Evolutionary conservation across 225 moss, liverwort and hornwort species (phyloP).

Genomic region (Bryoerythrophyllum caledonicum): DNA sequence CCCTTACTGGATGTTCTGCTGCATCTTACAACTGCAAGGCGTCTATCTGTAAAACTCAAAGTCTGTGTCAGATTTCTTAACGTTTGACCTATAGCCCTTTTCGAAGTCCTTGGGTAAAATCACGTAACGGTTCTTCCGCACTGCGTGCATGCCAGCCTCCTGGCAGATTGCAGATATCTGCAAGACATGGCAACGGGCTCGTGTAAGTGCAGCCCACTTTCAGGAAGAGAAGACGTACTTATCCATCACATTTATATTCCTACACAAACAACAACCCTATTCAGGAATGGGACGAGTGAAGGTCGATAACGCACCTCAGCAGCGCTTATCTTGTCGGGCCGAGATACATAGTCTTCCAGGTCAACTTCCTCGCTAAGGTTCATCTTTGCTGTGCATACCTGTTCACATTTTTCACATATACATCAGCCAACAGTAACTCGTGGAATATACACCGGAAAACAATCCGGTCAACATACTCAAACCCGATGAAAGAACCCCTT

Average conservation of each 20-base stretch:
- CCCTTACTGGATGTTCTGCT: constrained; percentile 10
- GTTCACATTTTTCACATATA: constrained; percentile 20
- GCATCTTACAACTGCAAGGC: constrained; percentile 4
- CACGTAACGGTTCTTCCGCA: constrained; percentile 88
- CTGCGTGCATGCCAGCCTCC: constrained; percentile 95
- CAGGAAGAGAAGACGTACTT: not conserved
- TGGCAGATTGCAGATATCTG: constrained; percentile 95
- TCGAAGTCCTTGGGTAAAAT: constrained; percentile 95
- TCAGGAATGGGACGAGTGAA: not conserved
- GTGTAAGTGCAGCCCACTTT: not conserved
- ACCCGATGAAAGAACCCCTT: not conserved
- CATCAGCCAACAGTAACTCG: not conserved
- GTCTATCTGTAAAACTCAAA: constrained; percentile 95
- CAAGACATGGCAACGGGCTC: constrained; percentile 22
- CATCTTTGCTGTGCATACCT: constrained; percentile 97
- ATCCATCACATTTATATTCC: not conserved
- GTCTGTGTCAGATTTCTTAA: constrained; percentile 92
- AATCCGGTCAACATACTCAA: constrained; percentile 1
- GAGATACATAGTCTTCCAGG: constrained; percentile 87
- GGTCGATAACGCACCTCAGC: constrained; percentile 64
- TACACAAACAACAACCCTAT: not conserved
- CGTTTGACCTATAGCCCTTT: constrained; percentile 94
- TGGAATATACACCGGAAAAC: not conserved
- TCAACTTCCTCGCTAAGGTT: constrained; percentile 95
- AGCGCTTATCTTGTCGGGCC: constrained; percentile 95